Percentiles rank a stretch among this genome's conserved stretches.
Conservation (phyloP, 768 basidiomycete species). For the Boletus vermiculosoides region DNA sequence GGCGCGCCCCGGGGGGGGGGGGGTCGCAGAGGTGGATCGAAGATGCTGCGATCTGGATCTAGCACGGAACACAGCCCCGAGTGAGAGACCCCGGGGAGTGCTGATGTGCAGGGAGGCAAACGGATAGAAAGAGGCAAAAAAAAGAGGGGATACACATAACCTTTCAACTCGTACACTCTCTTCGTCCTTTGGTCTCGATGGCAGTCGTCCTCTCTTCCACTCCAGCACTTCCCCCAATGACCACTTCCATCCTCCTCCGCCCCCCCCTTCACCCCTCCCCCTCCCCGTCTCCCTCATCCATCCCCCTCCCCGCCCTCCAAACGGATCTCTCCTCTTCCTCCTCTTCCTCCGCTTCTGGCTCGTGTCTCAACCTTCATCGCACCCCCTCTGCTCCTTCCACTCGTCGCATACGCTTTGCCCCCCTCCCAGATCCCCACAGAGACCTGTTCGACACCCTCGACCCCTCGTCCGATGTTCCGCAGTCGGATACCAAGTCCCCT, state of each 20-base stretch:
- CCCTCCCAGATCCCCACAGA: slow-evolving; percentile 74
- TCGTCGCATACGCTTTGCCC: slow-evolving; percentile 72
- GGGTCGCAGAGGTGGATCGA: background rate
- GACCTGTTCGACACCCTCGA: slow-evolving; percentile 26
- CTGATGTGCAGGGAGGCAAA: background rate
- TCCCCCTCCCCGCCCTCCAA: slow-evolving; percentile 14
- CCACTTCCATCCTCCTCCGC: slow-evolving; percentile 23
- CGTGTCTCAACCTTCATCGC: slow-evolving; percentile 16
- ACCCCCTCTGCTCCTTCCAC: slow-evolving; percentile 10
- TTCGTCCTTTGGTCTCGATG: slow-evolving; percentile 5
- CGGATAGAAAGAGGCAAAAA: slow-evolving; percentile 18
- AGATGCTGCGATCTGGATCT: slow-evolving; percentile 16
- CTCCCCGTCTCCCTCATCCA: slow-evolving; percentile 9
- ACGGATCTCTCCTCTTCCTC: slow-evolving; percentile 17
- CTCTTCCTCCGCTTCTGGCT: slow-evolving; percentile 20
- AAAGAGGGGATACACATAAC: background rate
- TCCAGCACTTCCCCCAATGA: slow-evolving; percentile 7
- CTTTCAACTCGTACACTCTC: too few species aligned
- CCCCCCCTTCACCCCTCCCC: slow-evolving; percentile 5
- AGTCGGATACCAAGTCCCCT: slow-evolving; percentile 14
- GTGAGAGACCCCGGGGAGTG: slow-evolving; percentile 22
- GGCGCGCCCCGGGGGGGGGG: too few species aligned
- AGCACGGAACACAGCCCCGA: slow-evolving; percentile 17
- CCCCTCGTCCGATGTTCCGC: slow-evolving; percentile 34
- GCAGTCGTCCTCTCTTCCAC: slow-evolving; percentile 7